Percentiles rank a stretch among this genome's conserved stretches.
Conservation (phyloP, 208 protist genomes). For the Leishmania major region DNA sequence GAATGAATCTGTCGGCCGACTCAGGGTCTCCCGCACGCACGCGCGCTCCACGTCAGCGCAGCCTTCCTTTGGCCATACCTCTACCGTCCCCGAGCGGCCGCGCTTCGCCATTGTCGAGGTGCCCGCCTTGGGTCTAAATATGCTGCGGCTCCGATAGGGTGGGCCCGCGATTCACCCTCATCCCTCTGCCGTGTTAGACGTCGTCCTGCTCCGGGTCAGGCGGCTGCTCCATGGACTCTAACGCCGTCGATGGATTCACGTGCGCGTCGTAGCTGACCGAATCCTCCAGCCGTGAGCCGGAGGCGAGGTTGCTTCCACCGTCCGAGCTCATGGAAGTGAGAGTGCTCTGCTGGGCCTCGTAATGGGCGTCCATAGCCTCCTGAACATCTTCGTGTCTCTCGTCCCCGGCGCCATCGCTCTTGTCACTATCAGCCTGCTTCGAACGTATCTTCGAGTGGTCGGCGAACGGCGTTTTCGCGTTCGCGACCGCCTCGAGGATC, state of each 20-base stretch:
- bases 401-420: neutral
- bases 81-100: neutral
- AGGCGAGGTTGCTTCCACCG: neutral
- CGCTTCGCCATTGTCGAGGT: neutral
- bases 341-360: conserved; percentile 5
- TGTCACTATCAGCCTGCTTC: neutral
- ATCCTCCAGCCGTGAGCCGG: conserved; percentile 18
- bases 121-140: conserved; percentile 3
- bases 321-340: conserved; percentile 19
- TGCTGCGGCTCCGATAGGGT: conserved; percentile 37
- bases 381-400: conserved; percentile 14
- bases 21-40: neutral
- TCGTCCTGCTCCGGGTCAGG: conserved; percentile 17
- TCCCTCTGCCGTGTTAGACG: conserved; percentile 6
- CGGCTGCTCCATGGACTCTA: conserved; percentile 18
- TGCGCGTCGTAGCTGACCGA: conserved; percentile 18
- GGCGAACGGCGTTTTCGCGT: conserved; percentile 36
- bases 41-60: neutral
- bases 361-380: conserved; percentile 6
- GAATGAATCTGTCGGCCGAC: neutral
- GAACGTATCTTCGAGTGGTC: conserved; percentile 36
- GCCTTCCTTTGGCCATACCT: neutral
- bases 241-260: neutral
- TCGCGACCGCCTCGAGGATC: conserved; percentile 52
- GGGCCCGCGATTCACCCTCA: conserved; percentile 31